Evolutionary conservation across 1,284 basidiomycete species (phyloP).

Genomic region (Sporisorium graminicola): DNA sequence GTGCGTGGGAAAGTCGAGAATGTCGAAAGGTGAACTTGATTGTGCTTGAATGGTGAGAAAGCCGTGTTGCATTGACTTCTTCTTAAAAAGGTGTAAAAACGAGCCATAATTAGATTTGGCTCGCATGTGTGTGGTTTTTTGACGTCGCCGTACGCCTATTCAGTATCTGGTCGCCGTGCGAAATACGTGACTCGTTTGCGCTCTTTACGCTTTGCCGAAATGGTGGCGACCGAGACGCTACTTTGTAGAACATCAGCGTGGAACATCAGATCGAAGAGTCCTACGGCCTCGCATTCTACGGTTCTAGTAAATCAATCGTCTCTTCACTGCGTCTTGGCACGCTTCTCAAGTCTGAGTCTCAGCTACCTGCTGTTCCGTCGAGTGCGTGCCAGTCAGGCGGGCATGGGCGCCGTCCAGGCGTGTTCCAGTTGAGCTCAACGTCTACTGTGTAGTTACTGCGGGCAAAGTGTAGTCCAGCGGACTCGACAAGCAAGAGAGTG

Average conservation of each 20-base stretch:
- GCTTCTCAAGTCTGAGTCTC: too few species aligned
- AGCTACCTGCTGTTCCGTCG: too few species aligned
- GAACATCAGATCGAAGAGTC: too few species aligned
- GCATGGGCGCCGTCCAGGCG: too few species aligned
- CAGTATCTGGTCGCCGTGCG: too few species aligned
- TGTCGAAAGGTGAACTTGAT: not conserved
- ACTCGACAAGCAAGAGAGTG: not conserved
- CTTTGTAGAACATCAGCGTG: too few species aligned
- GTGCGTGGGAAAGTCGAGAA: constrained; percentile 1
- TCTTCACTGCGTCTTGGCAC: too few species aligned
- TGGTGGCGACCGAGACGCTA: not conserved
- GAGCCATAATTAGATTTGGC: not conserved
- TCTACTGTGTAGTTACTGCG: not conserved
- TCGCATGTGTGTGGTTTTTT: not conserved
- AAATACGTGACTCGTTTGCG: constrained; percentile 2
- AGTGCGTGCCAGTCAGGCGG: too few species aligned
- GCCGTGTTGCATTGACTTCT: not conserved
- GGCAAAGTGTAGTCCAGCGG: not conserved
- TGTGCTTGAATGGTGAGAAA: not conserved
- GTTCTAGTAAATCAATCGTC: too few species aligned
- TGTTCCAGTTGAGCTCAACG: too few species aligned
- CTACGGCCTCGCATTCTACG: not conserved
- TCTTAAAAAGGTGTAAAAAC: not conserved
- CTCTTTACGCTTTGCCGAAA: not conserved
- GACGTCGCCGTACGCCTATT: not conserved